Evolutionary conservation across 371 early-diverging fungal genomes (phyloP), one percentile per base, ranked within the genome.

Genomic region (Mortierella sp.): DNA sequence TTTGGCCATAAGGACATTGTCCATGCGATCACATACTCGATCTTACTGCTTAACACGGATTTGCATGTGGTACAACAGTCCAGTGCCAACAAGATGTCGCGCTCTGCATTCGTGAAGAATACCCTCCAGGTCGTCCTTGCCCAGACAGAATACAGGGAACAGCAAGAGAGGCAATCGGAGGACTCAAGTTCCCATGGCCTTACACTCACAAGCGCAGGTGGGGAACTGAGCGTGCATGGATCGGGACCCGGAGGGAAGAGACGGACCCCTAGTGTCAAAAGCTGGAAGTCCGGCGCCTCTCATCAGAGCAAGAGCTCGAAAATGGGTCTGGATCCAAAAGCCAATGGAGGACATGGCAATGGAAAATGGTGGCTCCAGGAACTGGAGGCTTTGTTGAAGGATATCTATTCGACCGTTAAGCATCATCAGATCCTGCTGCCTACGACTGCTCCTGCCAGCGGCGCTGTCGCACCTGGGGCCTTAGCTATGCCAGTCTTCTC

Each of bases 11-110:
- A 64, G 39, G 91, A 91, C 59, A 90, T 92, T 21, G 94, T 95
- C 0, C 93, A 97, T 70, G 93, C 93, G 21, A 87, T 95, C 28
- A 85, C 92, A 0, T 96, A 94, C 63, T 95, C 96, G 8, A 52
- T 96, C 5, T 79, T 97, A 37, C 71, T 97, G 39, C 84, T 97
- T 3, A 97, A 97, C 79, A 97, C 98, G 2, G 98, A 97, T 76
- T 82, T 97, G 39, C 94, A 96, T 70, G 88, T 93, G 37, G 94
- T 94, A 14, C 89, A 90, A 67, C 88, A 83, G 44, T 85, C 87
- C 26, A 44, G 19, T 8, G 17, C 44, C 17, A 81, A 79, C 3
- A 82, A 83, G 31, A 90, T 90, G 89, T 84, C 88, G 1, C 71
- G 83, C 23, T 78, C 81, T 11, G 87, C 84, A 0, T 90, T 90